A percentile compares a stretch with the other conserved stretches of the same genome.
Evolutionary conservation across 2,329 filamentous ascomycete species (phyloP).

Genomic region (Claviceps arundinis): DNA sequence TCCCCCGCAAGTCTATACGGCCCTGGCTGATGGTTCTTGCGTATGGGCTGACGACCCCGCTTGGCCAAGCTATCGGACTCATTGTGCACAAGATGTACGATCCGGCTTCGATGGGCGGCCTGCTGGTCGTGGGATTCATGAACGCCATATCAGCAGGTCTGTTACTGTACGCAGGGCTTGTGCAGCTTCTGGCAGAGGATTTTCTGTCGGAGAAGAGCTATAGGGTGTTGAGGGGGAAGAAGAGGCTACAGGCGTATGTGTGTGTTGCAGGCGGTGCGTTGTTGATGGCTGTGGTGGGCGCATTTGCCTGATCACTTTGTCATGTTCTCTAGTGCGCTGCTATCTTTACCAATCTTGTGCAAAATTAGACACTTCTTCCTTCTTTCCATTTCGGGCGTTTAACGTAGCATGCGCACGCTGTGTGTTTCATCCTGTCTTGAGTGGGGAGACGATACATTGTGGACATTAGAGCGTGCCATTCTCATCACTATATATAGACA

Average conservation of each 20-base stretch:
- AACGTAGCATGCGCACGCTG: too few species aligned
- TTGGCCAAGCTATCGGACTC: slow-evolving; percentile 74
- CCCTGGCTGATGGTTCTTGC: slow-evolving; percentile 76
- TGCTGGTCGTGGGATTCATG: slow-evolving; percentile 76
- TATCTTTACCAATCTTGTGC: neutral
- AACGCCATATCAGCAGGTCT: slow-evolving; percentile 75
- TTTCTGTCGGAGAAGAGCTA: slow-evolving; percentile 69
- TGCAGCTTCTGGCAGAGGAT: slow-evolving; percentile 75
- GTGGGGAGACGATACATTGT: too few species aligned
- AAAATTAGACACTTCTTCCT: neutral
- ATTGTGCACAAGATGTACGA: slow-evolving; percentile 69
- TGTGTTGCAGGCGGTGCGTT: slow-evolving; percentile 50
- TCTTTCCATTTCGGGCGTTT: neutral
- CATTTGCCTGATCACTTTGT: slow-evolving; percentile 43
- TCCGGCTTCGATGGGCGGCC: slow-evolving; percentile 52
- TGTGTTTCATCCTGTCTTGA: too few species aligned
- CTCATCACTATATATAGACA: too few species aligned
- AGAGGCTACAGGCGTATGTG: slow-evolving; percentile 47
- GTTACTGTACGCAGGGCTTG: slow-evolving; percentile 68
- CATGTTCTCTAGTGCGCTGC: neutral
- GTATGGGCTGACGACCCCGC: slow-evolving; percentile 64
- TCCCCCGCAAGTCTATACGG: slow-evolving; percentile 56
- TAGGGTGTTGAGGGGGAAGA: slow-evolving; percentile 47
- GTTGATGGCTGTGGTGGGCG: slow-evolving; percentile 59
- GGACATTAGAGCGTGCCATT: too few species aligned